A percentile compares a stretch with the other conserved stretches of the same genome.
Evolutionary conservation across 208 protist species (phyloP).

Genomic region (Novymonas esmeraldas): DNA sequence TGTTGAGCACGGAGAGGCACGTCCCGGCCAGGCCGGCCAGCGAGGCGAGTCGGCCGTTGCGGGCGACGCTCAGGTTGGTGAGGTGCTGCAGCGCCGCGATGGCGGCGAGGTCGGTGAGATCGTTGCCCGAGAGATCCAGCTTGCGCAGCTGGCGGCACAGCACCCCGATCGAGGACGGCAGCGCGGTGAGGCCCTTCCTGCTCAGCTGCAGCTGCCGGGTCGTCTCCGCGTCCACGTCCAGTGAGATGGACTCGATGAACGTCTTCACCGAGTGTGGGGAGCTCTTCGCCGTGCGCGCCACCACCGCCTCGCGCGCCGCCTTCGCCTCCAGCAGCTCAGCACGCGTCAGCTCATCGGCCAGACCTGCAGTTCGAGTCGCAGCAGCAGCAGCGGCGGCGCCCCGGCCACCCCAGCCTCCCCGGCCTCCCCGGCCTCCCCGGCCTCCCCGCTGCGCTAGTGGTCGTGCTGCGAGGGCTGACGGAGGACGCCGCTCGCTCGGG

Average conservation of each 20-base stretch:
- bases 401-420: too few relatives aligned
- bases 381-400: not conserved
- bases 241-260: slow-evolving; percentile 71
- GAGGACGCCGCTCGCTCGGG: not conserved
- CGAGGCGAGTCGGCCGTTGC: slow-evolving; percentile 46
- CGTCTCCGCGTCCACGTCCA: slow-evolving; percentile 78
- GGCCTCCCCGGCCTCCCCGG: too few relatives aligned
- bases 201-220: slow-evolving; percentile 54
- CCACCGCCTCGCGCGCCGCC: slow-evolving; percentile 22
- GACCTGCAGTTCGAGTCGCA: not conserved
- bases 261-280: slow-evolving; percentile 19
- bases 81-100: slow-evolving; percentile 56
- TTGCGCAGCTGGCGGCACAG: slow-evolving; percentile 67
- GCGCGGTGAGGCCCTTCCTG: slow-evolving; percentile 39
- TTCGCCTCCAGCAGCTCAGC: slow-evolving; percentile 28
- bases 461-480: too few relatives aligned
- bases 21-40: slow-evolving; percentile 48
- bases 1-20: slow-evolving; percentile 63
- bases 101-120: slow-evolving; percentile 48
- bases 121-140: slow-evolving; percentile 72
- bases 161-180: slow-evolving; percentile 53
- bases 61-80: slow-evolving; percentile 67
- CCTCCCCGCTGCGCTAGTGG: too few relatives aligned
- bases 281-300: slow-evolving; percentile 2
- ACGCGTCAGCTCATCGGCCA: slow-evolving; percentile 13